Evolutionary conservation across 2,329 filamentous ascomycete species (phyloP), one percentile per base, ranked within the genome.

Genomic region (Fusarium mexicanum): DNA sequence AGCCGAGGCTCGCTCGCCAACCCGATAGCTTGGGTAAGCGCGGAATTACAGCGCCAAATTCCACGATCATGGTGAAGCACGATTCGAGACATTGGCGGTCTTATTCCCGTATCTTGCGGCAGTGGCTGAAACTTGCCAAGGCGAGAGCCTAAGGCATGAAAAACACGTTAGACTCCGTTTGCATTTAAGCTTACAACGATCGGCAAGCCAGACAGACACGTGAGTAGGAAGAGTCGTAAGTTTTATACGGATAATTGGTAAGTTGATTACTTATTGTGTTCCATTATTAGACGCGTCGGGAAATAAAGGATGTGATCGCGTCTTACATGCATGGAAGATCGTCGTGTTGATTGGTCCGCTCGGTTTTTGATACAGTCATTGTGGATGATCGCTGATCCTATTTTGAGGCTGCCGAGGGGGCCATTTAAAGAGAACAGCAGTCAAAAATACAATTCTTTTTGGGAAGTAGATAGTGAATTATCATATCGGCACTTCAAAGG

Each of bases 21-120:
- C 55, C 55, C 55, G 14, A 37, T 35, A 37, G 55, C 24, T 59
- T 59, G 41, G 55, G 18, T 29, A 5, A 26, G 6, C n/a, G 14
- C 41, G 55, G 55, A 50, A 59, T 38, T 29, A 11, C n/a, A 50
- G 33, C 41, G 11, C 22, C 33, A 48, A n/a, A 18, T n/a, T 13
- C n/a, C 29, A 47, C 31, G 14, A 50, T 29, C 17, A 37, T 35
- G 33, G 17, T 37, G 41, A 48, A 29, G 29, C 55, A n/a, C 4
- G 8, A 37, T n/a, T 37, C 33, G 55, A 59, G 41, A 59, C 55
- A 18, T 48, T 37, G 18, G 24, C 33, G 31, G 31, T 35, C 31
- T 59, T 59, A 59, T 59, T 59, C 41, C 41, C 41, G 55, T 59
- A 13, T 47, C 18, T 26, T 46, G 55, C n/a, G 40, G 40, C 40